Evolutionary conservation across 179 eudicot species (phyloP), one percentile per base, ranked within the genome.

Genomic region (Actinidia chinensis): DNA sequence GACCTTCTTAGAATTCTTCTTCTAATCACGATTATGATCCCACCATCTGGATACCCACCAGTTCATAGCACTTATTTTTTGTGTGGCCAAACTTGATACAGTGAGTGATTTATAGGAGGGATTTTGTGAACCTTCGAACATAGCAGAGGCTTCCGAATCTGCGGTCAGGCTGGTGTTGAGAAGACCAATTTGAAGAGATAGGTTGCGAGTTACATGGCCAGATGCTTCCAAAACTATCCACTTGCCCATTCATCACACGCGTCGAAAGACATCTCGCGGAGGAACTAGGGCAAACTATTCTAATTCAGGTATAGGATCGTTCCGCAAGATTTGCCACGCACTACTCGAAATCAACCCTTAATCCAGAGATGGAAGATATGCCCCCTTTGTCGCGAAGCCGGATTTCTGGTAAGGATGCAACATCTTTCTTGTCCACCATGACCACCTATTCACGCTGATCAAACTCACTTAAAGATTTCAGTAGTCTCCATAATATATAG

Each of bases 321-420:
- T 65, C 7, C 74, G 22, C 65, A 74, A 23, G 28, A 74, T 61
- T 82, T 82, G 6, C 80, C 71, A 44, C 51, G 72, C 12, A 78
- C 36, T 78, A 82, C 66, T 78, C 66, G 47, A 82, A 78, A 20
- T 47, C 59, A 11, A 43, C 52, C 59, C 78, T 74, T n/a, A 72
- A 25, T 8, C 84, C 82, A 50, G 73, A 73, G 51, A 78, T n/a
- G 66, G 8, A 61, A 61, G 11, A 61, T 61, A 25, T 61, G 40
- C 66, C 23, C 14, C 66, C 14, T 8, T 61, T 22, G 14, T 22
- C 36, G 66, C 20, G 66, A 23, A 61, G 28, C 22, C n/a, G n/a
- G 3, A 61, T 61, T 61, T 61, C 4, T 25, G 40, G 23, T 61
- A 61, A 25, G n/a, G 40, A 23, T 61, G 13, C 66, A 61, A 25